Conservation (phyloP, 371 early-diverging fungal species). For the Zychaea mexicana region DNA sequence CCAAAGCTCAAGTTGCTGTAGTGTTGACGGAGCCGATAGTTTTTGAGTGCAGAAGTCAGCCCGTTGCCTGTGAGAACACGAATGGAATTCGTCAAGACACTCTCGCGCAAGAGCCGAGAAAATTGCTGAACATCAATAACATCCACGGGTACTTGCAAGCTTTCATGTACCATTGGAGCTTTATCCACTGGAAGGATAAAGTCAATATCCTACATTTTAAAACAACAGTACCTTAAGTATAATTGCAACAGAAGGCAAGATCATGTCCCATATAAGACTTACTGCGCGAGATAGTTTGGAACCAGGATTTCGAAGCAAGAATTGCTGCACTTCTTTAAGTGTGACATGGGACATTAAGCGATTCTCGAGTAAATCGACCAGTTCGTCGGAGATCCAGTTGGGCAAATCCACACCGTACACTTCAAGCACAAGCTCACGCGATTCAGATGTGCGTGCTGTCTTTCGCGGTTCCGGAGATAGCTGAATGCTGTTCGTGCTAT, state of each 20-base stretch:
- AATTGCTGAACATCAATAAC: constrained; percentile 64
- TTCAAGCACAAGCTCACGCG: constrained; percentile 66
- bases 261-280: no score
- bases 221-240: no score
- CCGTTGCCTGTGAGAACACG: constrained; percentile 4
- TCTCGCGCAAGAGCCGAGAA: constrained; percentile 21
- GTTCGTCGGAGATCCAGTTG: constrained; percentile 63
- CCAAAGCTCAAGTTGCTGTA: background rate
- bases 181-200: constrained; percentile 67
- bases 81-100: background rate
- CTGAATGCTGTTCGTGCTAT: background rate
- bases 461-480: constrained; percentile 7
- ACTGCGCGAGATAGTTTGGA: constrained; percentile 67
- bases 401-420: constrained; percentile 80
- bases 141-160: constrained; percentile 51
- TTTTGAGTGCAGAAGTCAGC: background rate
- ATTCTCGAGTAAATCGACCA: constrained; percentile 68
- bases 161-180: constrained; percentile 34
- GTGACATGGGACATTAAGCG: constrained; percentile 66
- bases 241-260: no score
- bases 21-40: constrained; percentile 2
- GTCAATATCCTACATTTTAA: constrained; percentile 73
- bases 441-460: constrained; percentile 26
- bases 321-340: constrained; percentile 67
- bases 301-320: constrained; percentile 71